Evolutionary conservation across 768 basidiomycete species (phyloP).

Genomic region (Hydnomerulius pinastri): DNA sequence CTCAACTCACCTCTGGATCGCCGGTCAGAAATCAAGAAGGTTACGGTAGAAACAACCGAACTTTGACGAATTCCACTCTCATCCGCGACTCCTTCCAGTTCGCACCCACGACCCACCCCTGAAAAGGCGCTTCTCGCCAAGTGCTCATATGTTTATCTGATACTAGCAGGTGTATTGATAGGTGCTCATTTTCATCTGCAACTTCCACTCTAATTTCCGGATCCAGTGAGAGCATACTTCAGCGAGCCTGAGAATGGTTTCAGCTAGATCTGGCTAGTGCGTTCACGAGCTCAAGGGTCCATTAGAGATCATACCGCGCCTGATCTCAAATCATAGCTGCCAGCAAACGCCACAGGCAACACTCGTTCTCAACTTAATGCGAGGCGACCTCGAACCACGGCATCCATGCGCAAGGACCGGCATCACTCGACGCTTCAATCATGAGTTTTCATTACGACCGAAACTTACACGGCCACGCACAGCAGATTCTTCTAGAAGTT

Average conservation of each 20-base stretch:
- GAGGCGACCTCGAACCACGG: conserved; percentile 3
- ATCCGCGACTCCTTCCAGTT: background rate
- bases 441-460: background rate
- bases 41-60: conserved; percentile 14
- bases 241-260: conserved; percentile 23
- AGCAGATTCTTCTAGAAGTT: background rate
- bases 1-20: background rate
- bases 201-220: conserved; percentile 6
- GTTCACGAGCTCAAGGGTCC: conserved; percentile 10
- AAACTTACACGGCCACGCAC: no score
- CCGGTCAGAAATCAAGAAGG: background rate
- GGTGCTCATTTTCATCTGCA: background rate
- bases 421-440: background rate
- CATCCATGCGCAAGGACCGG: background rate
- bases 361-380: conserved; percentile 1
- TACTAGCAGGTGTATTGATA: background rate
- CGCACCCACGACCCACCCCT: conserved; percentile 12
- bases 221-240: background rate
- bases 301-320: conserved; percentile 9
- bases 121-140: background rate
- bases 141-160: conserved; percentile 14
- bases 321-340: background rate
- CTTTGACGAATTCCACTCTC: background rate
- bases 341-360: conserved; percentile 18
- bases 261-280: conserved; percentile 9